Percentiles rank a stretch among this genome's conserved stretches.
These are phyloP conservation scores for Whalleya microplaca DNA, from an alignment of 2,329 filamentous ascomycete genomes.

Conservation along the genomic window DNA sequence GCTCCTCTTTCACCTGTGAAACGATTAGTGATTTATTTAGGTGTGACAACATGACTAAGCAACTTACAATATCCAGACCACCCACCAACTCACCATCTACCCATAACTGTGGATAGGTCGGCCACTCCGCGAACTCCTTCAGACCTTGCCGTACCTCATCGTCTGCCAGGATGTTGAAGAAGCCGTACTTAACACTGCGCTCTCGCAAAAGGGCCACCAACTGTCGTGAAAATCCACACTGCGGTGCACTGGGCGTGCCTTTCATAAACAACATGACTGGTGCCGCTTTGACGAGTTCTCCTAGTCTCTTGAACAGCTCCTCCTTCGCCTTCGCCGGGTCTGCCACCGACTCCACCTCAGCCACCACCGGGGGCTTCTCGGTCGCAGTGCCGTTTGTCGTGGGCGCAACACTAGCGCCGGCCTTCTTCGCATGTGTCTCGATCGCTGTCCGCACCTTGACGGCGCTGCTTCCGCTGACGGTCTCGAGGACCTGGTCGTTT, in stretches of 20 bases:
- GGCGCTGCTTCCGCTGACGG: conserved; percentile 87
- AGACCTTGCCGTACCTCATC: conserved; percentile 95
- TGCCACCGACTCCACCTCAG: conserved; percentile 35
- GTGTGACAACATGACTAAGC: not conserved
- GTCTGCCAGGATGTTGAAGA: conserved; percentile 98
- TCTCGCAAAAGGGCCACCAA: conserved; percentile 85
- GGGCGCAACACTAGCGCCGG: conserved; percentile 42
- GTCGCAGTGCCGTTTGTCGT: conserved; percentile 40
- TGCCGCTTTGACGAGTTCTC: conserved; percentile 88
- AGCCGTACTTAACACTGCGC: conserved; percentile 91
- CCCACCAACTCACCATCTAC: conserved; percentile 88
- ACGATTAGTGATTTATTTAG: conserved; percentile 6
- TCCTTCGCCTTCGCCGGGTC: conserved; percentile 72
- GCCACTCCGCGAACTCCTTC: conserved; percentile 98
- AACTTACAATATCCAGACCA: conserved; percentile 90
- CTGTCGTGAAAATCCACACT: conserved; percentile 93
- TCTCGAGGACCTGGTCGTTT: conserved; percentile 76
- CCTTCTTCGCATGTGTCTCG: conserved; percentile 72
- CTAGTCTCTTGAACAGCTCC: conserved; percentile 79
- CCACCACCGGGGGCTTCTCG: conserved; percentile 42
- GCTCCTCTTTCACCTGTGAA: conserved; percentile 85
- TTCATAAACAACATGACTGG: conserved; percentile 99
- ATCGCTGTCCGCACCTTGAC: conserved; percentile 83
- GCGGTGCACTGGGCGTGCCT: conserved; percentile 83
- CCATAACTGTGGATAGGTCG: conserved; percentile 95